Evolutionary conservation across 495 filamentous ascomycete species (phyloP).

Genomic region (Xylaria scruposa): DNA sequence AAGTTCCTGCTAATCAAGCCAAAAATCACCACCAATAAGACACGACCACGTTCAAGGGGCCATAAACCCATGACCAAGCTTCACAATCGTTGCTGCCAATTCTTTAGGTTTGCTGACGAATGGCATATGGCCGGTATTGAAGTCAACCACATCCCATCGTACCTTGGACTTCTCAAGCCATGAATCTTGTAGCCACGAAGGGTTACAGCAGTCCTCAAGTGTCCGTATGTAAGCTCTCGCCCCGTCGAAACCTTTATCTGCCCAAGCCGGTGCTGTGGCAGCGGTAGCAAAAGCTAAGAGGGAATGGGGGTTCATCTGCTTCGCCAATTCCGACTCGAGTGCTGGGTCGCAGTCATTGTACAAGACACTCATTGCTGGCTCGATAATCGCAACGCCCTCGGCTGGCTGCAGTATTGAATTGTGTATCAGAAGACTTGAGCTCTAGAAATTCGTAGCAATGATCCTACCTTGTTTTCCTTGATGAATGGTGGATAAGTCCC

Average conservation of each 20-base stretch:
- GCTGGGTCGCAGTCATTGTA: neutral
- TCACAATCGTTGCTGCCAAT: neutral
- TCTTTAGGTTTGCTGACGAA: neutral
- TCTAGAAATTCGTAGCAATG: too few relatives aligned
- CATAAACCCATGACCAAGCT: neutral
- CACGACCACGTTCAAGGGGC: neutral
- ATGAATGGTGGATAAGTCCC: slow-evolving; percentile 15
- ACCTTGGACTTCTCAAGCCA: slow-evolving; percentile 17
- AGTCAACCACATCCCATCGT: slow-evolving; percentile 9
- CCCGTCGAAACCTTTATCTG: neutral
- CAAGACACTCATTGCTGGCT: slow-evolving; percentile 13
- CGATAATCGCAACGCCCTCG: neutral
- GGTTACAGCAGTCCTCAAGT: neutral
- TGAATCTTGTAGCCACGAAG: neutral
- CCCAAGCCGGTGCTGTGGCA: slow-evolving; percentile 14
- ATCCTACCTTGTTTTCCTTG: slow-evolving; percentile 7
- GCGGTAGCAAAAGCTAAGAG: neutral
- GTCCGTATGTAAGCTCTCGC: slow-evolving; percentile 6
- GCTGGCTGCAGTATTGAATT: neutral
- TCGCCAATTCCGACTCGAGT: neutral
- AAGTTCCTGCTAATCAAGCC: neutral
- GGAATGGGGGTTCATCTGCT: slow-evolving; percentile 12
- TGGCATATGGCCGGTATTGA: slow-evolving; percentile 17
- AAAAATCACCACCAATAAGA: too few relatives aligned
- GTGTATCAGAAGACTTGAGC: neutral